Evolutionary conservation across 257 asterid genomes (phyloP), one percentile per base, ranked within the genome.

Genomic region (Phtheirospermum japonicum): DNA sequence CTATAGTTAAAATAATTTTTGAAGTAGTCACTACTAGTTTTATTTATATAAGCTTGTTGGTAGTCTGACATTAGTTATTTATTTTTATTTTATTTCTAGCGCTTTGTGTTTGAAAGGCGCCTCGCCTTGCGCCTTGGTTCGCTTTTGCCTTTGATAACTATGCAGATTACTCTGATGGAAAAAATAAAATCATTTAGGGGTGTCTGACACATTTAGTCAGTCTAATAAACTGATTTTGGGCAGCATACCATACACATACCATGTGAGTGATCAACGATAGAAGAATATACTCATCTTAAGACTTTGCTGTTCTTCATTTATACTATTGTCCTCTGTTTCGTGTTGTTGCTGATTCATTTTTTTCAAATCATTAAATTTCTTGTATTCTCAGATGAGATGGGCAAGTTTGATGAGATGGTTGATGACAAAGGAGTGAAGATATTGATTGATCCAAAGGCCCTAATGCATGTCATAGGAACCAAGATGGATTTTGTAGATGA

Each of bases 321-420:
- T 39, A 39, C 12, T 39, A 9, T 39, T 39, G 46, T 39, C 14
- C 46, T 39, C 12, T 39, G 46, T 39, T 9, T 39, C 45, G 45
- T 39, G 45, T 39, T 39, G n/a, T n/a, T 45, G 51, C 51, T 45
- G 51, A 45, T 16, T 45, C 14, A 45, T 14, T 45, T 16, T 4
- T 42, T 9, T 11, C 16, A 4, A 42, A 42, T 10, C 49, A 42
- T n/a, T 42, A 42, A 42, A n/a, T n/a, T 42, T 42, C 17, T 42
- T 42, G 17, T 42, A 13, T 42, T 42, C 1, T 0, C 52, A 45
- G 52, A n/a, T n/a, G 92, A 89, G 66, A 93, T 85, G 64, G 95
- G 86, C 2, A 93, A 89, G 85, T 87, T 93, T 63, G 99, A 93
- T 73, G 96, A 87, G 70, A 43, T 87, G 86, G 91, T 92, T 56